Evolutionary conservation across 2,329 filamentous ascomycete species (phyloP), one percentile per base, ranked within the genome.

Genomic region (Neonectria faginata): DNA sequence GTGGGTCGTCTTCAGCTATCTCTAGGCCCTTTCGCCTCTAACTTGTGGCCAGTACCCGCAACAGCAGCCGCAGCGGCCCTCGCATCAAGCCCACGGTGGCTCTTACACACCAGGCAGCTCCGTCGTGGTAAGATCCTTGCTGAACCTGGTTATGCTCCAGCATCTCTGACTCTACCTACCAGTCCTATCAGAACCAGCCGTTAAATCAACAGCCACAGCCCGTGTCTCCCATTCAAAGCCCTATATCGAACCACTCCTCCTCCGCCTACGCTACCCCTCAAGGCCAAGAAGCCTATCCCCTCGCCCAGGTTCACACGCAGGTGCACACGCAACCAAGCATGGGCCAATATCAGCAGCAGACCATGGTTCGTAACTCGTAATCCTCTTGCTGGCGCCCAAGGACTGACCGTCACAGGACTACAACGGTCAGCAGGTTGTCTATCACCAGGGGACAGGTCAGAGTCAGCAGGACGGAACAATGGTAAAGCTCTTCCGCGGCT

Each of bases 401-500:
- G 10, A n/a, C 70, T 71, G 2, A 73, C 54, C 9, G 52, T 2
- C 12, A 0, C 16, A 72, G 70, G 45, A 66, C 51, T 68, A 70
- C 18, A 60, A 60, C 48, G 62, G 65, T 25, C 70, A 72, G 47
- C 68, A 72, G 55, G 67, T 61, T 41, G 55, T 70, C 18, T 71
- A 71, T 60, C 62, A 63, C n/a, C 70, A 73, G 45, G 70, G 63
- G 22, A 60, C 61, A 12, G 51, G 64, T 42, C 60, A 64, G 58
- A 69, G 68, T 62, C 70, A 67, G 63, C 69, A 71, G 62, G 71
- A 72, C 18, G 68, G 71, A 47, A 58, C 64, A 66, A 72, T 72
- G 71, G 71, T 73, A 73, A 73, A 73, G 69, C 64, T 73, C 65
- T 73, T 73, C 68, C 69, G 69, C 20, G 71, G 71, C 55, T 73